A percentile compares a stretch with the other conserved stretches of the same genome.
Evolutionary conservation across 179 eudicot species (phyloP).

Genomic region (Actinidia arguta): DNA sequence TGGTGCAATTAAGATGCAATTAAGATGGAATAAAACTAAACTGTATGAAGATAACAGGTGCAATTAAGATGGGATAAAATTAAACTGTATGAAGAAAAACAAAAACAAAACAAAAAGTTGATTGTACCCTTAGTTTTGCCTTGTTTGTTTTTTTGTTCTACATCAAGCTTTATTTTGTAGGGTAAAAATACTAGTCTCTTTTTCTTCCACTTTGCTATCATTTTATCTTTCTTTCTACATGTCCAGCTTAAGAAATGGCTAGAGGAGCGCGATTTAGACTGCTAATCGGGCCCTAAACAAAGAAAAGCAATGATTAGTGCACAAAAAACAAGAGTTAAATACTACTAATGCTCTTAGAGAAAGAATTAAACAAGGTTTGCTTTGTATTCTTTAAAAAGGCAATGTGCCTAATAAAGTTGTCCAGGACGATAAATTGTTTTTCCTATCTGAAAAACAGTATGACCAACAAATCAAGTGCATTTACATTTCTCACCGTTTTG

Average conservation of each 20-base stretch:
- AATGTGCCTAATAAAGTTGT: neutral
- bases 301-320: conserved; percentile 28
- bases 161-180: conserved; percentile 44
- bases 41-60: neutral
- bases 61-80: conserved; percentile 5
- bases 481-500: neutral
- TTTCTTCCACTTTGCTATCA: conserved; percentile 30
- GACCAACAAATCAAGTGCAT: neutral
- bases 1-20: too few relatives aligned
- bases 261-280: conserved; percentile 38
- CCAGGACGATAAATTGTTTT: conserved; percentile 15
- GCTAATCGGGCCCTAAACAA: conserved; percentile 29
- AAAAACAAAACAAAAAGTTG: conserved; percentile 31
- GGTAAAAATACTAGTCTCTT: conserved; percentile 31
- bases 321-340: conserved; percentile 32
- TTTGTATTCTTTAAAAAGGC: conserved; percentile 22
- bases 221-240: conserved; percentile 32
- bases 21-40: too few relatives aligned
- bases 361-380: conserved; percentile 19
- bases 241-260: conserved; percentile 22
- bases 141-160: conserved; percentile 12
- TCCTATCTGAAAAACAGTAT: neutral
- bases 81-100: neutral
- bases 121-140: conserved; percentile 26
- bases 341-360: neutral